phyloP scores from a whole-genome alignment of 108 stramenopile species.

The Pseudonitzschia multistriata region DNA sequence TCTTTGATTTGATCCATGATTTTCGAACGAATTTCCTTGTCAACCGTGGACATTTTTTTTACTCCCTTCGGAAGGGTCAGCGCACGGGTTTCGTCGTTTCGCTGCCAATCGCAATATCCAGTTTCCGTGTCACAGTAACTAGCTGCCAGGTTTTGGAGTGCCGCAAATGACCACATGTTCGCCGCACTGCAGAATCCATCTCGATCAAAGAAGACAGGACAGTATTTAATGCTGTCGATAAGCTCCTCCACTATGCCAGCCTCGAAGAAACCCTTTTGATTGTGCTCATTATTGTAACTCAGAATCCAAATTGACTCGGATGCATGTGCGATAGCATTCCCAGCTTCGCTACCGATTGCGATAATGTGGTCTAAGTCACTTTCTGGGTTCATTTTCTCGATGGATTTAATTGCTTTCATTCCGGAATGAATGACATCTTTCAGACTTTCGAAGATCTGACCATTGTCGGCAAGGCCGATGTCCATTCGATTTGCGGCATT shows the following conservation, averaged over 20 bases:
- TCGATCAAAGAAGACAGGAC: neutral
- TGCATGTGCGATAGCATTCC: neutral
- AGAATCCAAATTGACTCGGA: constrained; percentile 20
- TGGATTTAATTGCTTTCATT: neutral
- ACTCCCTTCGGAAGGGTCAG: neutral
- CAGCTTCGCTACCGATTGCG: neutral
- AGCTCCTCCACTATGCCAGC: constrained; percentile 4
- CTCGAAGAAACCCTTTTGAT: neutral
- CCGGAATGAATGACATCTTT: neutral
- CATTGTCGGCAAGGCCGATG: constrained; percentile 1
- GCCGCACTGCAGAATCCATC: neutral
- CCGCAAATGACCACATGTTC: constrained; percentile 26
- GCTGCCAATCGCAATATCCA: constrained; percentile 20
- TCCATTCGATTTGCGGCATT: constrained; percentile 12
- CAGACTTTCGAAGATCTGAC: neutral
- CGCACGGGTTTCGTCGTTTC: neutral
- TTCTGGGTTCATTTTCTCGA: neutral
- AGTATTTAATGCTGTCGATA: neutral
- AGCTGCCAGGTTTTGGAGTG: constrained; percentile 24
- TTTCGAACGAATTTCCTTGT: neutral
- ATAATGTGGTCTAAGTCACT: neutral
- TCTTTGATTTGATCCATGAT: constrained; percentile 1
- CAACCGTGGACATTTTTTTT: neutral
- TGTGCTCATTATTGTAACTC: neutral
- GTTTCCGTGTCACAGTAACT: constrained; percentile 19